A percentile compares a stretch with the other conserved stretches of the same genome.
phyloP scores from a whole-genome alignment of 306 rosid genomes.

The Lathyrus oleraceus region DNA sequence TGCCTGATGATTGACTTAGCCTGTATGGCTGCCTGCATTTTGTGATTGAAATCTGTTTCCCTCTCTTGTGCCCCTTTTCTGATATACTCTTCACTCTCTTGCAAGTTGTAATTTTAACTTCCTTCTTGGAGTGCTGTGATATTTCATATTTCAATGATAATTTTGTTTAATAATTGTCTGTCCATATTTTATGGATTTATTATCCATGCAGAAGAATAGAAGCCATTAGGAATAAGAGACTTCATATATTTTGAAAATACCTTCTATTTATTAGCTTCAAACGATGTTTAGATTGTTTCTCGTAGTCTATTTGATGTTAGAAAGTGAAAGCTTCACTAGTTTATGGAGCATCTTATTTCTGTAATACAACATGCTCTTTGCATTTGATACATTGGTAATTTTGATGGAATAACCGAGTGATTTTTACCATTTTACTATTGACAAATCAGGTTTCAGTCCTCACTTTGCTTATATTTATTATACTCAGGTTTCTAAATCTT shows the following conservation, averaged over 20 bases:
- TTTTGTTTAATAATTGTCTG: not conserved
- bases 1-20: constrained; percentile 26
- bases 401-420: not conserved
- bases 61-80: not conserved
- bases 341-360: not conserved
- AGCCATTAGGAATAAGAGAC: not conserved
- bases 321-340: constrained; percentile 1
- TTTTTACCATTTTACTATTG: not conserved
- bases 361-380: not conserved
- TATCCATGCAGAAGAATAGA: not conserved
- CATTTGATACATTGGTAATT: not conserved
- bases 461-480: constrained; percentile 29
- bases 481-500: constrained; percentile 62
- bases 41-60: constrained; percentile 12
- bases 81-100: no score
- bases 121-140: not conserved
- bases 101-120: not conserved
- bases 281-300: not conserved
- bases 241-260: not conserved
- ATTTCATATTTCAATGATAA: not conserved
- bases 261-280: not conserved
- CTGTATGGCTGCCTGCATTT: constrained; percentile 26
- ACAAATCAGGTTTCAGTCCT: not conserved
- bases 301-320: not conserved
- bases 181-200: not conserved